Conservation (phyloP, 352 stramenopile species). For the Blastocystis sp. region DNA sequence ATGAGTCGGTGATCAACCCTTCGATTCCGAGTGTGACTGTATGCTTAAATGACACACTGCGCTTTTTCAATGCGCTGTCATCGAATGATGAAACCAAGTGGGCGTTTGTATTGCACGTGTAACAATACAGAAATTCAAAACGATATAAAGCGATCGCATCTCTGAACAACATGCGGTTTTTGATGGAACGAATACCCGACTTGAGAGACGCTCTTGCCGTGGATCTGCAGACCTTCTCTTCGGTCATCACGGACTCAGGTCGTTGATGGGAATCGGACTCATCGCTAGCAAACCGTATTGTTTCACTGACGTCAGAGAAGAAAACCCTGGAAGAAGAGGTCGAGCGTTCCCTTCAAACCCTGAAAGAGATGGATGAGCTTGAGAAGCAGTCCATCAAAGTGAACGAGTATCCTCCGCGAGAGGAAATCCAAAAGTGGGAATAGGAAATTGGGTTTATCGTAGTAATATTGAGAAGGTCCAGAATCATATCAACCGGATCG, state of each 20-base stretch:
- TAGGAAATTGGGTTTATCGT: neutral
- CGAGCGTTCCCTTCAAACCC: neutral
- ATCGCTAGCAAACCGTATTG: conserved; percentile 22
- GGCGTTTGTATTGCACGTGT: neutral
- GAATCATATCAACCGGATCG: neutral
- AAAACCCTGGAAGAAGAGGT: conserved; percentile 6
- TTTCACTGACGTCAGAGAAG: neutral
- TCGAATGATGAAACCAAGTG: neutral
- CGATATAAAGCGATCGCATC: neutral
- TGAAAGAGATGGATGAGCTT: conserved; percentile 44
- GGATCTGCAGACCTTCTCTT: neutral
- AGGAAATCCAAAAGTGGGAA: neutral
- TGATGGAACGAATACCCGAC: neutral
- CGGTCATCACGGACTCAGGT: conserved; percentile 17
- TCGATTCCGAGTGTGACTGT: neutral
- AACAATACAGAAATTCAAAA: neutral
- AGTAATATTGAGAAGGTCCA: neutral
- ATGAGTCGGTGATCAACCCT: conserved; percentile 9
- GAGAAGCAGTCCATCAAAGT: conserved; percentile 1
- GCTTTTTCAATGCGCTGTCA: neutral
- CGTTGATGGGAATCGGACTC: neutral
- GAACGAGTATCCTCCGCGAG: neutral
- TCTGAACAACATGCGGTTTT: neutral
- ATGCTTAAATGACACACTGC: neutral
- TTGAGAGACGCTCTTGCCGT: neutral